Percentiles rank a stretch among this genome's conserved stretches.
phyloP scores from a whole-genome alignment of 2,329 filamentous ascomycete genomes.

The Hymenoscyphus occultus region DNA sequence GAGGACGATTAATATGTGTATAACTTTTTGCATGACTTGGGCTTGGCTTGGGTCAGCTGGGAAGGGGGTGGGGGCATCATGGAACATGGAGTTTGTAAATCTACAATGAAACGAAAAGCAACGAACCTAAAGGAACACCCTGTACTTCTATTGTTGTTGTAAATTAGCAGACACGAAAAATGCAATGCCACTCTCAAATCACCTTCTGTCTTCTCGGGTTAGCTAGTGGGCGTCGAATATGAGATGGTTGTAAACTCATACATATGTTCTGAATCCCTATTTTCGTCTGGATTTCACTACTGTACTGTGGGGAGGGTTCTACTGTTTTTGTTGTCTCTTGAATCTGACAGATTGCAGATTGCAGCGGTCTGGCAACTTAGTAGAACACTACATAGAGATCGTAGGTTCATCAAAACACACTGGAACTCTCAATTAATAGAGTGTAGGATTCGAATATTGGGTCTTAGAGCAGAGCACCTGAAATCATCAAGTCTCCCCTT shows the following conservation, averaged over 20 bases:
- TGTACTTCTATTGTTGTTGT: conserved; percentile 3
- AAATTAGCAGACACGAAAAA: background rate
- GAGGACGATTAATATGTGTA: background rate
- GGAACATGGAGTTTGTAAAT: conserved; percentile 2
- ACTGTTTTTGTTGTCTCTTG: too few relatives aligned
- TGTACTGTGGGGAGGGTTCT: too few relatives aligned
- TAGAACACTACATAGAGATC: too few relatives aligned
- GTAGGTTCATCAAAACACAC: too few relatives aligned
- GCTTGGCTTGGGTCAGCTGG: background rate
- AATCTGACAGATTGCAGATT: too few relatives aligned
- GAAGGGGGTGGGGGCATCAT: background rate
- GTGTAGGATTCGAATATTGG: too few relatives aligned
- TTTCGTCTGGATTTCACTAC: too few relatives aligned
- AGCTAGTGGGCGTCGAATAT: background rate
- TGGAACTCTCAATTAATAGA: too few relatives aligned
- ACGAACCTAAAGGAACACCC: background rate
- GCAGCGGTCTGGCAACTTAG: too few relatives aligned
- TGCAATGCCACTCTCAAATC: background rate
- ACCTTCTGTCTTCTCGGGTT: background rate
- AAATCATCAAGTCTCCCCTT: too few relatives aligned
- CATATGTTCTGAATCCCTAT: too few relatives aligned
- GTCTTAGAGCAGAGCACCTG: too few relatives aligned
- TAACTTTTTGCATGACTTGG: background rate
- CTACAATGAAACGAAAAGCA: background rate
- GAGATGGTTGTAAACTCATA: background rate